phyloP scores from a whole-genome alignment of 179 eudicot species.

The Spinacia oleracea region DNA sequence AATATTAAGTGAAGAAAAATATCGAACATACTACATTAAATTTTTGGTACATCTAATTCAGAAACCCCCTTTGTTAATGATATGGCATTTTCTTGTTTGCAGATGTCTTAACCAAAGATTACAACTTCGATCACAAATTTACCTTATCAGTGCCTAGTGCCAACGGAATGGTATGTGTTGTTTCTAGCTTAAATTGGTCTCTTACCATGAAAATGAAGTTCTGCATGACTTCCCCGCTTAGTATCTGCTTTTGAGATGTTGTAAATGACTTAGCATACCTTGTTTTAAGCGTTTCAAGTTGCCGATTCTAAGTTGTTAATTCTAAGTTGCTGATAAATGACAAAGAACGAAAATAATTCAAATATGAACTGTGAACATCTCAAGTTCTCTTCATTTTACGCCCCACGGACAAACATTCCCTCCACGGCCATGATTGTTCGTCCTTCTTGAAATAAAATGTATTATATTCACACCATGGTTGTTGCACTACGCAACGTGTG shows the following conservation, averaged over 20 bases:
- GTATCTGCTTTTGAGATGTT: background rate
- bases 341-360: too few relatives aligned
- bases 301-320: too few relatives aligned
- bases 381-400: too few relatives aligned
- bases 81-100: slow-evolving; percentile 22
- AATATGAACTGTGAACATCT: too few relatives aligned
- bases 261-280: too few relatives aligned
- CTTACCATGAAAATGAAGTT: slow-evolving; percentile 6
- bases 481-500: too few relatives aligned
- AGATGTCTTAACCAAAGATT: slow-evolving; percentile 91
- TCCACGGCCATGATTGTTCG: too few relatives aligned
- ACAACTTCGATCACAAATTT: slow-evolving; percentile 82
- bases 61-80: background rate
- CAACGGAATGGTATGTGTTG: slow-evolving; percentile 64
- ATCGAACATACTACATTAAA: background rate
- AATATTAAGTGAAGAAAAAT: background rate
- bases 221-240: background rate
- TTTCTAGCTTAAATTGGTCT: background rate
- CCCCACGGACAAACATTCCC: too few relatives aligned
- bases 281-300: too few relatives aligned
- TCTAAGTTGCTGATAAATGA: too few relatives aligned
- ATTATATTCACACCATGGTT: too few relatives aligned
- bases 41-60: background rate
- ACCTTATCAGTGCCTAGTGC: slow-evolving; percentile 69
- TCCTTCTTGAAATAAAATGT: too few relatives aligned